These are phyloP conservation scores for Daldinia bambusicola DNA, from an alignment of 495 filamentous ascomycete species.

Conservation along the genomic window DNA sequence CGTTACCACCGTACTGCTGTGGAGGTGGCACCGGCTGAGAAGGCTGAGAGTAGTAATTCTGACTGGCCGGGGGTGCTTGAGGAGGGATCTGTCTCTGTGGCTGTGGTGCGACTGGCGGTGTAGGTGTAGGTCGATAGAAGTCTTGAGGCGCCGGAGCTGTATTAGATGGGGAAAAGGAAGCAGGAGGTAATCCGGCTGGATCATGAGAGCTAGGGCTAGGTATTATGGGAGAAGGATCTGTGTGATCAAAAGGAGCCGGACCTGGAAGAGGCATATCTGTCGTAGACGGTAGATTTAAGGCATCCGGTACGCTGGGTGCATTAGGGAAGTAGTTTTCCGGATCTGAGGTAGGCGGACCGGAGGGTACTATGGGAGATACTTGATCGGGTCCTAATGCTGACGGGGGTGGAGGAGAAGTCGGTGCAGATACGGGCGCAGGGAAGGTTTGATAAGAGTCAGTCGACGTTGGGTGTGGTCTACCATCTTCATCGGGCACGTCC, in stretches of 20 bases:
- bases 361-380: conserved; percentile 54
- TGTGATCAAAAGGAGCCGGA: conserved; percentile 1
- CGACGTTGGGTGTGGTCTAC: conserved; percentile 45
- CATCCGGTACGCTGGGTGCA: conserved; percentile 31
- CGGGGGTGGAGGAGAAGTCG: conserved; percentile 56
- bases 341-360: conserved; percentile 43
- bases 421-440: conserved; percentile 48
- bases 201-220: conserved; percentile 44
- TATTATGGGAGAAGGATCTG: conserved; percentile 38
- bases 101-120: conserved; percentile 31
- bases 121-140: conserved; percentile 37
- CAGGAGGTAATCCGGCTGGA: conserved; percentile 33
- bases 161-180: conserved; percentile 16
- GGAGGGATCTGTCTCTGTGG: conserved; percentile 33
- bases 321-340: conserved; percentile 45
- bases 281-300: conserved; percentile 44
- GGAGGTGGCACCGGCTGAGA: conserved; percentile 32
- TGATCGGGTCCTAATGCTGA: conserved; percentile 43
- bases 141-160: conserved; percentile 37
- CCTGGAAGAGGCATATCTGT: conserved; percentile 45
- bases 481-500: conserved; percentile 60
- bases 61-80: conserved; percentile 26
- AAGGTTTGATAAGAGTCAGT: conserved; percentile 53
- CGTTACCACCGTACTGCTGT: conserved; percentile 35
- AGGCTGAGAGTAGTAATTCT: conserved; percentile 33